Percentiles rank a stretch among this genome's conserved stretches.
Evolutionary conservation across 371 early-diverging fungal genomes (phyloP).

Genomic region (Mortierella sp.): DNA sequence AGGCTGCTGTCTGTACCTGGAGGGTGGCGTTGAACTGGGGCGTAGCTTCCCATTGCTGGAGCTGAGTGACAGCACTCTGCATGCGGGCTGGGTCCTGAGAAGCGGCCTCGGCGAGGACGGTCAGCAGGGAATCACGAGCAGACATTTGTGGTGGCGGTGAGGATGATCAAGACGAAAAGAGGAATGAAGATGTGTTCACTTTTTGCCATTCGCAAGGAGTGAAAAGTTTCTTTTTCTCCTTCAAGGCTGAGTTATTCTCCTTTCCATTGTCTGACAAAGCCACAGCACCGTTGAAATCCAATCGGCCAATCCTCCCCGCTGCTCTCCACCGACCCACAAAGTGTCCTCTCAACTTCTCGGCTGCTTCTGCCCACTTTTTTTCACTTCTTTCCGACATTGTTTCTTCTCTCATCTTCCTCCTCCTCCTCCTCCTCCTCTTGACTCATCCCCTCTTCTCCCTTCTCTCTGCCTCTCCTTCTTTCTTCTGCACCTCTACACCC

Average conservation of each 20-base stretch:
- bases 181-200: background rate
- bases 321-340: conserved; percentile 1
- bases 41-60: conserved; percentile 83
- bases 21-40: conserved; percentile 81
- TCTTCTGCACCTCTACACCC: background rate
- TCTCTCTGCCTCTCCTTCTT: background rate
- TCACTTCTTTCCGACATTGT: background rate
- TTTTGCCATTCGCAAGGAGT: background rate
- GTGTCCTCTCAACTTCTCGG: conserved; percentile 10
- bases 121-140: conserved; percentile 68
- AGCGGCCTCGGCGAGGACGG: conserved; percentile 73
- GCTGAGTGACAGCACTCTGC: conserved; percentile 76
- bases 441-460: background rate
- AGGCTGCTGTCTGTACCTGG: conserved; percentile 64
- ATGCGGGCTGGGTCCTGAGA: conserved; percentile 78
- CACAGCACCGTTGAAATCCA: conserved; percentile 17
- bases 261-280: conserved; percentile 1
- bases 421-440: background rate
- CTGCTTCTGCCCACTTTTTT: background rate
- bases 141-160: conserved; percentile 57
- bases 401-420: background rate
- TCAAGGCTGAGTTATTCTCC: background rate
- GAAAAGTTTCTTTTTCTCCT: background rate
- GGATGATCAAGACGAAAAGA: background rate
- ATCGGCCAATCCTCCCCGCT: conserved; percentile 1